Evolutionary conservation across 2,329 filamentous ascomycete genomes (phyloP), one percentile per base, ranked within the genome.

Genomic region (Lecanosticta acicola): DNA sequence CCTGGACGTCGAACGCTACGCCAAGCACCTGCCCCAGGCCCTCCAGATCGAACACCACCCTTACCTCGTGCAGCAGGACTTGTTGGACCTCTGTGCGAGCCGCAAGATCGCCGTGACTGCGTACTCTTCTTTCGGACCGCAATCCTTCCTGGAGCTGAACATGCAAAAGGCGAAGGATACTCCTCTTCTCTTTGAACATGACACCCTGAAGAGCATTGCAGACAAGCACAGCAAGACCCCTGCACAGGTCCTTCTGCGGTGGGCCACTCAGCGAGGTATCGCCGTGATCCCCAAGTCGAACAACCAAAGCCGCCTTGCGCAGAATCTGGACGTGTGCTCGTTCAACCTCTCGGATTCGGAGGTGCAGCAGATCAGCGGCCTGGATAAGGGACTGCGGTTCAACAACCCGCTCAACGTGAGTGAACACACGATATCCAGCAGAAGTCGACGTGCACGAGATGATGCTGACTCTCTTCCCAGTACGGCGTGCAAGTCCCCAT

Each of bases 1-100:
- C 62, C 84, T 90, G 68, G 87, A 93, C 68, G 72, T 90, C 57
- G 77, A 91, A 63, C 80, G 84, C 60, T 87, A 89, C 69, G 85
- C 85, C 52, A 80, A 78, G 59, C 79, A 88, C 68, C 75, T 75
- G 36, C 85, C 87, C 7, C 84, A 86, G 32, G 83, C 84, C 33
- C 81, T 93, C 50, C 88, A 94, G 75, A 83, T 94, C 68, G 87
- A 94, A 75, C 86, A 91, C 73, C 88, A 94, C 76, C 87, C 87
- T 19, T 93, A 90, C 77, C 79, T 91, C 48, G 83, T 85, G 50
- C 87, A 94, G 75, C 68, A 74, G 49, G 76, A 81, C 43, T 78
- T 94, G 42, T 66, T 93, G 59, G 72, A 79, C 59, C 79, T 87
- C 41, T 84, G 83, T 59, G 75, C 84, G 72, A 70, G 72, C 43